These are phyloP conservation scores for Paraphoma sp. DNA, from an alignment of 2,329 filamentous ascomycete species.

Conservation along the genomic window DNA sequence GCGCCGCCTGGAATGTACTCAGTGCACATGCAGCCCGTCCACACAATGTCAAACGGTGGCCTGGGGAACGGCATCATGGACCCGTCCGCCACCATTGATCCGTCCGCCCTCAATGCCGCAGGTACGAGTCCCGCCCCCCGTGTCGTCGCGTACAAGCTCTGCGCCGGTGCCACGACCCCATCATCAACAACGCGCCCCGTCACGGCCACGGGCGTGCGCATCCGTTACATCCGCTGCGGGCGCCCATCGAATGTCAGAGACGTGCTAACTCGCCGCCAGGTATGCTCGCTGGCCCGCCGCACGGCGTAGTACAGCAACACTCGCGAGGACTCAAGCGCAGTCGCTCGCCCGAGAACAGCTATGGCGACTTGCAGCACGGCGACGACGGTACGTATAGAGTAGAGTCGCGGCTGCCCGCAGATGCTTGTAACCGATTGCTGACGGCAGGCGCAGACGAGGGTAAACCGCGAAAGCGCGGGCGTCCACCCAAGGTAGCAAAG, in stretches of 20 bases:
- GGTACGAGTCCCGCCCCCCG: constrained; percentile 32
- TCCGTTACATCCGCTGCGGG: constrained; percentile 44
- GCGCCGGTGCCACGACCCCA: constrained; percentile 13
- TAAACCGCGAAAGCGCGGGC: constrained; percentile 55
- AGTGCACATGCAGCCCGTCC: constrained; percentile 44
- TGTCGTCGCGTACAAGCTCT: constrained; percentile 7
- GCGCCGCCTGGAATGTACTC: constrained; percentile 51
- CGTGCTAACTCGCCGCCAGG: constrained; percentile 37
- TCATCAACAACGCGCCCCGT: constrained; percentile 10
- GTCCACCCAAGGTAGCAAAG: constrained; percentile 66
- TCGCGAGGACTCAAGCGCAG: constrained; percentile 51
- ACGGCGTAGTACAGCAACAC: constrained; percentile 41
- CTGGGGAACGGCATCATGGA: constrained; percentile 51
- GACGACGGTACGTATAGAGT: constrained; percentile 40
- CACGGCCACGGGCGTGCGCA: constrained; percentile 19
- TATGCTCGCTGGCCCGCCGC: constrained; percentile 38
- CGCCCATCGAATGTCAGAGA: constrained; percentile 7
- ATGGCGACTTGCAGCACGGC: constrained; percentile 38
- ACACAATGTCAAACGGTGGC: constrained; percentile 48
- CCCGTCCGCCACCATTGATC: constrained; percentile 50
- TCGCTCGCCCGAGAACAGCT: constrained; percentile 49
- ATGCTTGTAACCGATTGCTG: constrained; percentile 2
- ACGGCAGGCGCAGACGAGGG: constrained; percentile 34
- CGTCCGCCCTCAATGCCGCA: constrained; percentile 46
- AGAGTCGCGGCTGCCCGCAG: constrained; percentile 2